Base-by-base conservation (phyloP, 768 basidiomycete species). In the Auriscalpium orientale region DNA sequence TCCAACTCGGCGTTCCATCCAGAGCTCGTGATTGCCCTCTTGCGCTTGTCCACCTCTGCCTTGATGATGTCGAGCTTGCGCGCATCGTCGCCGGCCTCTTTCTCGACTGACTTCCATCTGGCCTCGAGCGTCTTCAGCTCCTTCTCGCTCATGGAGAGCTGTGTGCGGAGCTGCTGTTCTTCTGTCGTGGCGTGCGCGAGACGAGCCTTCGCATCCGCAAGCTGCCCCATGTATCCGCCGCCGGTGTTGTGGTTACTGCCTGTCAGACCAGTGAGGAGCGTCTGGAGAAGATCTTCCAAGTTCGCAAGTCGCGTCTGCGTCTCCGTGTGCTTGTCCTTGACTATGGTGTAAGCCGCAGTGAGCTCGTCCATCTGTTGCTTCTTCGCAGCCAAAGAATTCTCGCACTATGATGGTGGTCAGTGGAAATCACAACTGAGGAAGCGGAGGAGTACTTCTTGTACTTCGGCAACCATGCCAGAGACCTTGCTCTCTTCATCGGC, bases 141-240 rank as follows among this genome's bases (percentile, higher is more conserved):
- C 61, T 83, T 85, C 71, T 91, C 80, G 33, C 78, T 77, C 78
- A 93, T 85, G 2, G 72, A 79, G 40, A 97, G 79, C 67, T 87
- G 85, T 46, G 86, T 76, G 46, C 83, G 84, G 53, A 77, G 80
- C 66, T 95, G 91, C 64, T 95, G 87, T 61, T 91, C 90, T 63
- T 94, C 93, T 0, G 94, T 86, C 8, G 79, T 75, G 0, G 85
- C 87, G 53, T 90, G 87, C 0, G 92, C 84, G 0, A 87, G 71
- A 3, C 83, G 82, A 2, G 81, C 81, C 62, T 84, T 84, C 0
- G 94, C 90, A 13, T 91, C 85, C 1, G 94, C 89, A 44, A 99
- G 81, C 68, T 98, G 95, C 18, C 94, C 97, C 84, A 98, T 87
- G 70, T 98, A 98, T 0, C 97, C 97, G 2, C 94, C 92, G 9